Percentiles rank a stretch among this genome's conserved stretches.
Conservation (phyloP, 192 early-diverging fungal species). For the Phlyctochytrium planicorne region DNA sequence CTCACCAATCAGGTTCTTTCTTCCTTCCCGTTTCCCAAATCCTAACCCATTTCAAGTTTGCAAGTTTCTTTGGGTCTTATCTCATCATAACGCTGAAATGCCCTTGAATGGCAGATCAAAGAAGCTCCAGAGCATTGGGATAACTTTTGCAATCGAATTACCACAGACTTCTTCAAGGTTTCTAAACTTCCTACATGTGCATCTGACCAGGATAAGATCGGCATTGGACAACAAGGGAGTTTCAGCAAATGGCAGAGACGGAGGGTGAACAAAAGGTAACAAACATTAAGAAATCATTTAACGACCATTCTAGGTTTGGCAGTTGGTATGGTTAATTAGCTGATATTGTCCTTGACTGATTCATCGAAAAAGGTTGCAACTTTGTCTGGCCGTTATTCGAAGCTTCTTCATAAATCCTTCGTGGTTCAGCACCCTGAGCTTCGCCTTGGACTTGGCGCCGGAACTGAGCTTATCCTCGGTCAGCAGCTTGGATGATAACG, state of each 20-base stretch:
- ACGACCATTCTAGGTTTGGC: constrained; percentile 6
- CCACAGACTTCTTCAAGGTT: constrained; percentile 85
- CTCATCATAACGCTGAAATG: neutral
- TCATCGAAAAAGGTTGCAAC: constrained; percentile 44
- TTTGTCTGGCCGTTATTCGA: constrained; percentile 55
- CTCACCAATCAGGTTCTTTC: neutral
- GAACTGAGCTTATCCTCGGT: too few species aligned
- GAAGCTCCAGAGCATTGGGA: constrained; percentile 49
- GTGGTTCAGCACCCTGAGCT: too few species aligned
- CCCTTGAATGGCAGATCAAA: constrained; percentile 28
- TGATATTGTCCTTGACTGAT: neutral
- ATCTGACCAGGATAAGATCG: too few species aligned
- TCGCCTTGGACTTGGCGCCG: too few species aligned
- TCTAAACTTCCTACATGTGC: too few species aligned
- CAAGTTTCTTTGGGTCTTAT: too few species aligned
- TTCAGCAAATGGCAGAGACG: constrained; percentile 71
- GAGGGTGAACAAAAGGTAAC: constrained; percentile 10
- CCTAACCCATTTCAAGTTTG: too few species aligned
- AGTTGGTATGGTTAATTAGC: neutral
- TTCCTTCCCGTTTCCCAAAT: too few species aligned
- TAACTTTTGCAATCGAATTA: constrained; percentile 47
- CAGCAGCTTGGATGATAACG: too few species aligned
- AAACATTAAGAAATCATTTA: neutral
- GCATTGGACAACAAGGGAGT: constrained; percentile 93
- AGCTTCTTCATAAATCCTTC: too few species aligned